Conservation (phyloP, 768 basidiomycete genomes). For the Trametes cingulata region DNA sequence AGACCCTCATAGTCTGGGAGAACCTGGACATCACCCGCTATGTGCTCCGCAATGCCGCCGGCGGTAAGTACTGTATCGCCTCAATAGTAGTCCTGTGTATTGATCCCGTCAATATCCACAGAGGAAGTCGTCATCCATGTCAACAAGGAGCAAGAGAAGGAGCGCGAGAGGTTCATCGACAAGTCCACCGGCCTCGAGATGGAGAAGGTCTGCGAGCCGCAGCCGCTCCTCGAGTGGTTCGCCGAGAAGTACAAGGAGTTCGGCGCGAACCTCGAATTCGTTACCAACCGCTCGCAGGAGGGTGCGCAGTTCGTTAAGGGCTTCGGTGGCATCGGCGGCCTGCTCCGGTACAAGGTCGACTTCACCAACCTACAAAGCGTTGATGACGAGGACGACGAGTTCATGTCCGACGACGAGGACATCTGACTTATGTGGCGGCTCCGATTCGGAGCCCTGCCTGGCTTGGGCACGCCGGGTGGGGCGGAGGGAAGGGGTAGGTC, state of each 20-base stretch:
- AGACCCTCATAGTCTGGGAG: conserved; percentile 98
- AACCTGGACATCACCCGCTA: conserved; percentile 91
- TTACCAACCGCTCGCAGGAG: conserved; percentile 95
- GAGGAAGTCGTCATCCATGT: conserved; percentile 84
- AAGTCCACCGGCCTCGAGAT: conserved; percentile 95
- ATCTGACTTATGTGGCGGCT: conserved; percentile 89
- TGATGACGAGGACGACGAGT: conserved; percentile 89
- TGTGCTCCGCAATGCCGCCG: conserved; percentile 86
- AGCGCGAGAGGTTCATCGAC: conserved; percentile 93
- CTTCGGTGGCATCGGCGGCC: conserved; percentile 96
- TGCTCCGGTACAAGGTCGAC: conserved; percentile 97
- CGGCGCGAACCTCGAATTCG: conserved; percentile 93
- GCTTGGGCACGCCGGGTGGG: conserved; percentile 68
- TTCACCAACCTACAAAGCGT: conserved; percentile 74
- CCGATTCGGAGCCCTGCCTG: conserved; percentile 71
- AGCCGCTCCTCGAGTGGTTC: conserved; percentile 95
- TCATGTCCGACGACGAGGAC: conserved; percentile 71
- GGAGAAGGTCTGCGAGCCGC: conserved; percentile 83
- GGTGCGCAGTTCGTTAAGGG: conserved; percentile 98
- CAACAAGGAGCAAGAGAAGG: conserved; percentile 85
- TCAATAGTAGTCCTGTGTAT: neutral
- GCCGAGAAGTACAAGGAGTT: conserved; percentile 99
- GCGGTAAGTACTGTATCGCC: conserved; percentile 49
- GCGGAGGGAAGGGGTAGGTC: conserved; percentile 37
- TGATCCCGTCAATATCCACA: conserved; percentile 30